Base-by-base conservation (phyloP, 1,284 basidiomycete genomes). In the Coriolopsis trogii region DNA sequence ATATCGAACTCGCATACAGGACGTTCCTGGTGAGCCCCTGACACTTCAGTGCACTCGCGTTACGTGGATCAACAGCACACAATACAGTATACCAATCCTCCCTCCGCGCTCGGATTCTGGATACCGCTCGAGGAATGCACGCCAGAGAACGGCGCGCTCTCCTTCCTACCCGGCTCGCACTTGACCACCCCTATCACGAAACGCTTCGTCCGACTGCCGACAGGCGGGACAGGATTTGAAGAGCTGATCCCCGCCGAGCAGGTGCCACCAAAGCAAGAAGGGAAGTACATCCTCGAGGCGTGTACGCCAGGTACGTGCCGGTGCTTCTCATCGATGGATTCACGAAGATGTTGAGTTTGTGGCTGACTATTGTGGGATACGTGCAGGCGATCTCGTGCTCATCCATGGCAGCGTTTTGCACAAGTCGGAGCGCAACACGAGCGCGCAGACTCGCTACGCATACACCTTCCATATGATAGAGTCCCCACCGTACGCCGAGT, bases 381-480 rank as follows among this genome's bases (percentile, higher is more conserved):
- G 20, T 38, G 25, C 55, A 90, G 89, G 91, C 28, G 89, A 92
- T 60, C 73, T 96, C 6, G 92, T 97, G 0, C 70, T 97, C 21
- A 97, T 97, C 37, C 93, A 97, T 63, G 95, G 95, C 0, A 85
- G 81, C 40, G 91, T 95, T 1, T 73, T 96, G 59, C 95, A 98
- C 74, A 92, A 90, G 69, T 93, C 91, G 0, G 90, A 92, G 66
- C 80, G 82, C 42, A 97, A 92, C 64, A 87, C 76, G 13, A 88
- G 78, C 66, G 74, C 68, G 50, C 76, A 76, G 63, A 93, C 91
- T 2, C 82, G 95, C 16, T 92, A 91, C 63, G 93, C 93, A 30
- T 97, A 96, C 67, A 96, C 94, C 1, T 97, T 97, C 72, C 95
- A 97, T 65, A 95, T 91, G 88, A 85, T 92, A 39, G 90, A 92